Evolutionary conservation across 78 protist genomes (phyloP), one percentile per base, ranked within the genome.

Genomic region (Dictyostelium intermedium): DNA sequence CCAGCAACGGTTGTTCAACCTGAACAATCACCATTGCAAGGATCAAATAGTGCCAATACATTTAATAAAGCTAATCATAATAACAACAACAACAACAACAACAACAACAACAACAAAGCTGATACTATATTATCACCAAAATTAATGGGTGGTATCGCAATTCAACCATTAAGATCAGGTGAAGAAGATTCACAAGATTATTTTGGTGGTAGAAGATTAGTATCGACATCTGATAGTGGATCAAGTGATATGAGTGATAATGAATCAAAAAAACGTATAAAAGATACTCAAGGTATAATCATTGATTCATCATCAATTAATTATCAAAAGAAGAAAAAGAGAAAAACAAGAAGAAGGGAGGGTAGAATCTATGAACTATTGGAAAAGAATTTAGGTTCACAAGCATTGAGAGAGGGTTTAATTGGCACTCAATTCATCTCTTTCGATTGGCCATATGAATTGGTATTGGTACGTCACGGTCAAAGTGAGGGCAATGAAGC

Each of bases 401-500:
- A 56, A 30, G 85, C 85, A 32, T 47, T 87, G 8, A 56, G 69
- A 27, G 32, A 45, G 4, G 69, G 35, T 25, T 30, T 53, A 16
- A 34, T 82, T 10, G 86, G 86, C 20, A 25, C 81, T 9, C 61
- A 60, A 14, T 32, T 25, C 27, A 60, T 83, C 16, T 20, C 93
- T 53, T 92, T 85, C 43, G 96, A 92, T 60, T 92, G 96, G 96
- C 96, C 96, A 13, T 92, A 73, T 32, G 96, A 92, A 43, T 69
- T 92, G 61, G 91, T 92, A 18, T 50, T 92, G 83, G 96, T 92
- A 5, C 72, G 96, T 37, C 96, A 92, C 53, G 96, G 96, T 45
- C 96, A 92, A 47, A 81, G 89, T 60, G 96, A 92, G 37, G 96
- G 96, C 7, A 92, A 92, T 45, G 96, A 92, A 76, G 96, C 96